phyloP scores from a whole-genome alignment of 176 grass and related monocot species.

The Calamus simplicifolius region DNA sequence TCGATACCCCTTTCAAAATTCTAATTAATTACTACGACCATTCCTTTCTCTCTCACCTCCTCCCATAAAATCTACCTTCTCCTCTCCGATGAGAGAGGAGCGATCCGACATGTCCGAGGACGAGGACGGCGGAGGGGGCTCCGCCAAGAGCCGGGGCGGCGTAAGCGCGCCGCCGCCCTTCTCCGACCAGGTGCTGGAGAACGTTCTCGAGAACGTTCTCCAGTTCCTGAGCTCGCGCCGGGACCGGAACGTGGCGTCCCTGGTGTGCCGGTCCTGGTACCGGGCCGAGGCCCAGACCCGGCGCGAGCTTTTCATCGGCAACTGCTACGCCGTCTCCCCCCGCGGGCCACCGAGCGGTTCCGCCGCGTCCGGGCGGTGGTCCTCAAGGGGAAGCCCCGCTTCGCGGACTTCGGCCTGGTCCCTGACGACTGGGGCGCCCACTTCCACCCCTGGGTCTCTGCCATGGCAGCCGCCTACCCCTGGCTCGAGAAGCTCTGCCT shows the following conservation, averaged over 20 bases:
- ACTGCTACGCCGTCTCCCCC: slow-evolving; percentile 91
- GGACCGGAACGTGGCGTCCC: slow-evolving; percentile 82
- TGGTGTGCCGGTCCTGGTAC: slow-evolving; percentile 87
- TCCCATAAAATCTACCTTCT: too few relatives aligned
- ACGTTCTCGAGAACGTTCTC: slow-evolving; percentile 87
- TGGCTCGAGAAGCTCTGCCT: slow-evolving; percentile 74
- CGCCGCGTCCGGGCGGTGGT: slow-evolving; percentile 47
- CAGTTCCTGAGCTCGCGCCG: slow-evolving; percentile 56
- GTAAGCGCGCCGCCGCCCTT: slow-evolving; percentile 23
- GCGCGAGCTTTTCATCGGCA: slow-evolving; percentile 83
- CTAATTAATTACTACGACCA: too few relatives aligned
- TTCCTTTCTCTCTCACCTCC: too few relatives aligned
- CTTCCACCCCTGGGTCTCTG: slow-evolving; percentile 50
- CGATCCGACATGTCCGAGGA: background rate
- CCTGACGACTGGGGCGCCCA: slow-evolving; percentile 65
- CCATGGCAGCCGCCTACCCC: slow-evolving; percentile 45
- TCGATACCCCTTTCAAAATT: too few relatives aligned
- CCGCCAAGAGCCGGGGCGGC: slow-evolving; percentile 17
- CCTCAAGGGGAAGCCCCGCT: slow-evolving; percentile 92
- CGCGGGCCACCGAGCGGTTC: slow-evolving; percentile 60
- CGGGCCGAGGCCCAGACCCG: slow-evolving; percentile 74
- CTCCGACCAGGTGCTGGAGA: slow-evolving; percentile 78
- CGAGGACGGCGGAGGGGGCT: slow-evolving; percentile 6
- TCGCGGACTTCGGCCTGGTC: slow-evolving; percentile 80
- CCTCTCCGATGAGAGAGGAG: too few relatives aligned